Percentiles rank a stretch among this genome's conserved stretches.
Conservation (phyloP, 805 yeast genomes). For the Saccharomycopsis vini region DNA sequence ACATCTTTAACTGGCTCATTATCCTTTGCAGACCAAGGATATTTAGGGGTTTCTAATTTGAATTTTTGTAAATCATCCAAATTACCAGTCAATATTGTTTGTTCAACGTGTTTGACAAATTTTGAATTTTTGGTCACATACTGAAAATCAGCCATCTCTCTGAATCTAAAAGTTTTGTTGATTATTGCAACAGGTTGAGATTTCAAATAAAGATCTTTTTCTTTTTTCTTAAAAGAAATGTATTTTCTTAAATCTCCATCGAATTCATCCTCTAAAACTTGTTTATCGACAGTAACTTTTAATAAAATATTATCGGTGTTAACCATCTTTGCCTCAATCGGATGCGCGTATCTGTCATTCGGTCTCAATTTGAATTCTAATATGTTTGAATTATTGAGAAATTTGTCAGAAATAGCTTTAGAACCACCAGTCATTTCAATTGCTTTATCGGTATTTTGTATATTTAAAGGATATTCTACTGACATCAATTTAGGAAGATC, state of each 20-base stretch:
- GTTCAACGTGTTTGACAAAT: slow-evolving; percentile 33
- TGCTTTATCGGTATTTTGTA: slow-evolving; percentile 54
- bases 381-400: slow-evolving; percentile 28
- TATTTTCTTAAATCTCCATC: slow-evolving; percentile 15
- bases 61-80: slow-evolving; percentile 33
- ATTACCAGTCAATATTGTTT: slow-evolving; percentile 36
- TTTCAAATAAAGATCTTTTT: slow-evolving; percentile 35
- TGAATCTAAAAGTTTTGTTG: slow-evolving; percentile 61
- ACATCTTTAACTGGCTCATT: slow-evolving; percentile 17
- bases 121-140: slow-evolving; percentile 49
- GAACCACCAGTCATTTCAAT: slow-evolving; percentile 62
- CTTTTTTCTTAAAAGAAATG: slow-evolving; percentile 7
- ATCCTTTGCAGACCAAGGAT: slow-evolving; percentile 17
- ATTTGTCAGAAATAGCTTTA: slow-evolving; percentile 32
- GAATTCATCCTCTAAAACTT: slow-evolving; percentile 11
- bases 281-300: slow-evolving; percentile 23
- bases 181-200: slow-evolving; percentile 60
- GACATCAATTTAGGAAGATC: slow-evolving; percentile 69
- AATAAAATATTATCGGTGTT: slow-evolving; percentile 24
- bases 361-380: slow-evolving; percentile 28
- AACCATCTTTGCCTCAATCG: slow-evolving; percentile 19
- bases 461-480: slow-evolving; percentile 71
- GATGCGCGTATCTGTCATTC: slow-evolving; percentile 27
- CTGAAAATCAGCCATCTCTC: slow-evolving; percentile 87
- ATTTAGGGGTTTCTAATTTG: slow-evolving; percentile 21